These are phyloP conservation scores for Strigomonas culicis DNA, from an alignment of 208 protist genomes.

Conservation along the genomic window DNA sequence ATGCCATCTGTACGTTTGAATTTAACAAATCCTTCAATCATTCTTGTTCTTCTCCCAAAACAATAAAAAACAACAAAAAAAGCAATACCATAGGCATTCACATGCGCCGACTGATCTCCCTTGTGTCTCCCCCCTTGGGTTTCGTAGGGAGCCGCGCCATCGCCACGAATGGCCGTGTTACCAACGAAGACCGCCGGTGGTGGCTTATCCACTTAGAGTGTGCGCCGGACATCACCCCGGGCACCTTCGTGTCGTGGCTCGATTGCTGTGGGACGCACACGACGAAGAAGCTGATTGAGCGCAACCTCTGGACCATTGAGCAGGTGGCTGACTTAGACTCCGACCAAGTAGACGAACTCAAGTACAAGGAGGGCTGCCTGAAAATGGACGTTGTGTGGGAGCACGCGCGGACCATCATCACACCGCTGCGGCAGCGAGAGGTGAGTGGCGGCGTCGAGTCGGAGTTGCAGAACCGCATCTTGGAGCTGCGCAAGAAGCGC, in stretches of 20 bases:
- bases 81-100: not conserved
- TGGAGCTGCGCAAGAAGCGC: slow-evolving; percentile 84
- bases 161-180: slow-evolving; percentile 67
- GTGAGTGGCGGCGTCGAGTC: slow-evolving; percentile 69
- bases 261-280: slow-evolving; percentile 90
- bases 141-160: slow-evolving; percentile 19
- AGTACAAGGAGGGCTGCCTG: slow-evolving; percentile 87
- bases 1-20: not conserved
- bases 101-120: not conserved
- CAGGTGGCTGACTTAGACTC: slow-evolving; percentile 80
- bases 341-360: slow-evolving; percentile 82
- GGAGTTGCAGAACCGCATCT: slow-evolving; percentile 72
- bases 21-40: too few relatives aligned
- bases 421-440: slow-evolving; percentile 61
- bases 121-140: not conserved
- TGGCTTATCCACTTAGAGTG: slow-evolving; percentile 88
- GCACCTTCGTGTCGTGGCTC: slow-evolving; percentile 83
- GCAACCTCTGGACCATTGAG: slow-evolving; percentile 89
- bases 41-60: too few relatives aligned
- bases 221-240: slow-evolving; percentile 73
- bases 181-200: slow-evolving; percentile 86
- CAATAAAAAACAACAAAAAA: not conserved
- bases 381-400: slow-evolving; percentile 90
- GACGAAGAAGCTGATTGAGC: slow-evolving; percentile 88
- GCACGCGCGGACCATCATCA: slow-evolving; percentile 83